Evolutionary conservation across 2,329 filamentous ascomycete genomes (phyloP).

Genomic region (Boeremia lycopersici): DNA sequence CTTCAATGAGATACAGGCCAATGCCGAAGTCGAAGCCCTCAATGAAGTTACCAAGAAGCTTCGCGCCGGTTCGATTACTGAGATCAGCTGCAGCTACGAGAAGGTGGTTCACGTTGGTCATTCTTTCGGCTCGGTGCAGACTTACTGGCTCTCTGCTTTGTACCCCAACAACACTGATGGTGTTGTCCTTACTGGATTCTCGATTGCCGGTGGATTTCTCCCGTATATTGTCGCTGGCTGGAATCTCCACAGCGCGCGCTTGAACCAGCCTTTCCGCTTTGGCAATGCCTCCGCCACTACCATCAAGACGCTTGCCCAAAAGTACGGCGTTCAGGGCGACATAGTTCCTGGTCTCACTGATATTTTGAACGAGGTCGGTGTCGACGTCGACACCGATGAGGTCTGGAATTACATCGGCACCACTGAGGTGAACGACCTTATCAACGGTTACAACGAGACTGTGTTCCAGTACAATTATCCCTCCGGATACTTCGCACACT

Average conservation of each 20-base stretch:
- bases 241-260: constrained; percentile 56
- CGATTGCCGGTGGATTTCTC: constrained; percentile 54
- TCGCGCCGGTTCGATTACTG: constrained; percentile 53
- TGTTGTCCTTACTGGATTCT: constrained; percentile 66
- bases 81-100: constrained; percentile 47
- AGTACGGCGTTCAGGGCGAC: constrained; percentile 19
- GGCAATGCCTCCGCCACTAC: constrained; percentile 33
- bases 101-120: constrained; percentile 67
- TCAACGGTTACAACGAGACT: constrained; percentile 40
- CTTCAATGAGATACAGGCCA: constrained; percentile 64
- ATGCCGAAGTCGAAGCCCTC: constrained; percentile 64
- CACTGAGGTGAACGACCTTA: constrained; percentile 38
- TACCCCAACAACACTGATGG: constrained; percentile 63
- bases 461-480: constrained; percentile 37
- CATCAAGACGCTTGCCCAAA: constrained; percentile 12
- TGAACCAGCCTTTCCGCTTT: constrained; percentile 51
- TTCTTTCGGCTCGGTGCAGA: constrained; percentile 66
- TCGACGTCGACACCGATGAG: constrained; percentile 23
- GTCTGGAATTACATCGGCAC: constrained; percentile 37
- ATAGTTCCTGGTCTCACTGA: constrained; percentile 26
- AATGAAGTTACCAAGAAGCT: constrained; percentile 59
- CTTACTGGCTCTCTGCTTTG: constrained; percentile 60
- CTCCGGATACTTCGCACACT: constrained; percentile 61
- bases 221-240: constrained; percentile 52
- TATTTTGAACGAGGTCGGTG: constrained; percentile 22